Evolutionary conservation across 163 green algal species (phyloP).

Genomic region (Chloromonas sp.): DNA sequence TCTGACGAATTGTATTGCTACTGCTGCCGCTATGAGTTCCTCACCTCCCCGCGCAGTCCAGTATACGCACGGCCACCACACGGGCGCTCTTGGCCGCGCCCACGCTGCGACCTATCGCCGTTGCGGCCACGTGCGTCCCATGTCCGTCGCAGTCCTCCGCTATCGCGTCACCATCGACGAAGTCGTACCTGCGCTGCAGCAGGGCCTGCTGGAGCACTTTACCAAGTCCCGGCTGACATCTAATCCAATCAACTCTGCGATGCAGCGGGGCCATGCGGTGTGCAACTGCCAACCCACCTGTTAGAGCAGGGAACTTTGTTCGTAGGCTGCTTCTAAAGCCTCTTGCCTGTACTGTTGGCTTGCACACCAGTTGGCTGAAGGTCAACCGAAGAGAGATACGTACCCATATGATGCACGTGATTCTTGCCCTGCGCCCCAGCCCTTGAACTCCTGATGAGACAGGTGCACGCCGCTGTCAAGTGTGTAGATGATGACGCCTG

Average conservation of each 20-base stretch:
- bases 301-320: too few relatives aligned
- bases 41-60: conserved; percentile 65
- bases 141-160: conserved; percentile 77
- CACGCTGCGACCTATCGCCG: conserved; percentile 60
- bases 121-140: conserved; percentile 69
- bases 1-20: too few relatives aligned
- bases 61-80: conserved; percentile 65
- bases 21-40: too few relatives aligned
- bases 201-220: neutral
- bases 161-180: conserved; percentile 52
- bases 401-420: conserved; percentile 11
- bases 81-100: conserved; percentile 70
- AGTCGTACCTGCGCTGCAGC: conserved; percentile 46
- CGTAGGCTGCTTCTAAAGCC: too few relatives aligned
- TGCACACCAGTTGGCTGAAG: neutral
- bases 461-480: conserved; percentile 64
- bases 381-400: neutral
- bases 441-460: conserved; percentile 67
- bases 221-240: too few relatives aligned
- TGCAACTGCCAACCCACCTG: too few relatives aligned
- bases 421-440: conserved; percentile 18
- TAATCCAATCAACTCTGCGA: too few relatives aligned
- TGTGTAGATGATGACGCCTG: conserved; percentile 71
- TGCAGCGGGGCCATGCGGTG: too few relatives aligned
- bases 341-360: too few relatives aligned